Base-by-base conservation (phyloP, 2,329 filamentous ascomycete genomes). In the Aureobasidium melanogenum region DNA sequence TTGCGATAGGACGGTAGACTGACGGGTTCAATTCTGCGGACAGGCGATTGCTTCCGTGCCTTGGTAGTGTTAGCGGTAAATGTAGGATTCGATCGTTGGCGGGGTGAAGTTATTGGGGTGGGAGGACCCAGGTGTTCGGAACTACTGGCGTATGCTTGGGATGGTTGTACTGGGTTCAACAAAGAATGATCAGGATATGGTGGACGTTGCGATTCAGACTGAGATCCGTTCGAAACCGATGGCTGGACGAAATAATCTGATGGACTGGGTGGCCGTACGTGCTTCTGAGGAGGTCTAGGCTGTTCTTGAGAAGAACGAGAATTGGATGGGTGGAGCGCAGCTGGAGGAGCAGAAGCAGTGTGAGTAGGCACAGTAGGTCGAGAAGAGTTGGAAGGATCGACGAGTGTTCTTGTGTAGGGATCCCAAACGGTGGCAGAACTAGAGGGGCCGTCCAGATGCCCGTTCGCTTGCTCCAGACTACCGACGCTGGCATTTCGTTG, bases 1-100 rank as follows among this genome's bases (percentile, higher is more conserved):
- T 77, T 80, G 64, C 80, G 74, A 65, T 82, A 82, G 0, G 75
- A 71, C 22, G 76, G 72, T 48, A 73, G 38, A 3, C 41, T 55
- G 32, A 60, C 58, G 26, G 60, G 60, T 28, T 62, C 60, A 7
- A 48, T 19, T n/a, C 60, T 63, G 6, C 28, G 34, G 24, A 50
- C 41, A 22, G 63, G 64, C 2, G 64, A 64, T 46, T 66, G 61
- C 34, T 32, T 62, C 19, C 61, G 43, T 2, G 55, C 34, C 34
- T 47, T 41, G 15, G 61, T 38, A n/a, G 44, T 59, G 46, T 59
- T 62, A 22, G 61, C 47, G 3, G 60, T 46, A 22, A 54, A 57
- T 15, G 17, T n/a, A 9, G 59, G 5, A 14, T 30, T 41, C 3
- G 43, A 10, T 46, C 47, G 22, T 12, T 60, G 58, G 10, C 51